Percentiles rank a stretch among this genome's conserved stretches.
These are phyloP conservation scores for Paraglomus occultum DNA, from an alignment of 192 early-diverging fungal species.

Conservation along the genomic window DNA sequence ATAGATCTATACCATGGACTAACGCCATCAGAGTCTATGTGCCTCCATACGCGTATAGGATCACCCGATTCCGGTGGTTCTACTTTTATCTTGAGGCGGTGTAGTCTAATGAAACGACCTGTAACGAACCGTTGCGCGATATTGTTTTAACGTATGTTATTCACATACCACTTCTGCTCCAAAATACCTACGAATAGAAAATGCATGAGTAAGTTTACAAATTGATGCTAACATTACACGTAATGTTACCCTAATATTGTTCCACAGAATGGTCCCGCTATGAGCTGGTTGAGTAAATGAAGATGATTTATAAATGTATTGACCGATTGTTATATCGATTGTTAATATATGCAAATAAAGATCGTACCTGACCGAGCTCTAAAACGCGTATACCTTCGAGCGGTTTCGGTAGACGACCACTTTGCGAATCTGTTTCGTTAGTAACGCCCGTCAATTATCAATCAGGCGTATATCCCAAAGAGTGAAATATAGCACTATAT, in stretches of 20 bases:
- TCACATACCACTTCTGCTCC: constrained; percentile 48
- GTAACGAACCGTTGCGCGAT: background rate
- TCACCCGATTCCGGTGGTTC: constrained; percentile 47
- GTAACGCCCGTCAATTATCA: no score
- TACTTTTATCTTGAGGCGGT: constrained; percentile 39
- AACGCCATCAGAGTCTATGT: constrained; percentile 44
- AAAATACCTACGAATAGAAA: constrained; percentile 33
- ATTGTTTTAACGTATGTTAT: background rate
- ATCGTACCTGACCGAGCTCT: constrained; percentile 45
- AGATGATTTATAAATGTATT: background rate
- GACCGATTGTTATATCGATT: background rate
- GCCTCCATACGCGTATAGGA: constrained; percentile 45
- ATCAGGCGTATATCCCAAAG: no score
- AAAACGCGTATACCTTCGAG: constrained; percentile 41
- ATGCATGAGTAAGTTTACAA: background rate
- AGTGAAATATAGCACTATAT: no score
- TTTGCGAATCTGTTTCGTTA: no score
- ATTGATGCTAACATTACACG: background rate
- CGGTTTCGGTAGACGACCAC: constrained; percentile 27
- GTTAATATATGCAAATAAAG: background rate
- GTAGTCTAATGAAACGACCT: background rate
- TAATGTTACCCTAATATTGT: constrained; percentile 44
- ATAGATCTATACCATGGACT: constrained; percentile 49
- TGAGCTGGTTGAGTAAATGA: constrained; percentile 31
- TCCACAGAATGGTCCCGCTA: constrained; percentile 53